Base-by-base conservation (phyloP, 306 rosid genomes). In the Citrullus colocynthis region DNA sequence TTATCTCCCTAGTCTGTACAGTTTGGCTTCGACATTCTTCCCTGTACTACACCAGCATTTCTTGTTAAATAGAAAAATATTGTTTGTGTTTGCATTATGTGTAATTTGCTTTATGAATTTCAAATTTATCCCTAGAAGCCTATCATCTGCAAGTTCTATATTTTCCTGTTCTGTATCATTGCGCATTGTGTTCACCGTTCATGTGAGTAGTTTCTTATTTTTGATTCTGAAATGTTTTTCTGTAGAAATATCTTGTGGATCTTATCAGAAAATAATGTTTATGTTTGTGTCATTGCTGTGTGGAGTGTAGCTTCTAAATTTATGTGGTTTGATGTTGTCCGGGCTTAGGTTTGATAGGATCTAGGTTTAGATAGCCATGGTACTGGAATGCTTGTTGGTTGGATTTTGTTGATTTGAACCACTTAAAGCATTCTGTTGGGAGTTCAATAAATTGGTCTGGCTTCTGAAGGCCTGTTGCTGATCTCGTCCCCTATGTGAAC, bases 401-500 rank as follows among this genome's bases (percentile, higher is more conserved):
- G 83, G 80, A 70, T 74, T 69, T 78, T 82, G 74, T 72, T 77
- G 82, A 64, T 81, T 80, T 74, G 39, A 81, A 77, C 83, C 75
- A 83, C 79, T 81, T 82, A 75, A 74, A 82, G 61, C 74, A 76
- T 83, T 78, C 85, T 80, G 79, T 80, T 84, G 34, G 82, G 85
- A 86, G 74, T 83, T 81, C 76, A 52, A 69, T 78, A 54, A 70
- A 51, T 42, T 78, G 74, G 83, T 77, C 83, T 85, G 71, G 84
- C 82, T 79, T 86, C 85, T 81, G 78, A 84, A 87, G 82, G 81
- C 91, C 71, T 82, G 82, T 81, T 64, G 84, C 83, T 73, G 78
- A 79, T 90, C 87, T 78, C 85, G 78, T 85, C 90, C 84, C 88
- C 84, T 16, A 49, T 69, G 80, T 85, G 88, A 85, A 85, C 85